Evolutionary conservation across 2,329 filamentous ascomycete species (phyloP).

Genomic region (Talaromyces sp.): DNA sequence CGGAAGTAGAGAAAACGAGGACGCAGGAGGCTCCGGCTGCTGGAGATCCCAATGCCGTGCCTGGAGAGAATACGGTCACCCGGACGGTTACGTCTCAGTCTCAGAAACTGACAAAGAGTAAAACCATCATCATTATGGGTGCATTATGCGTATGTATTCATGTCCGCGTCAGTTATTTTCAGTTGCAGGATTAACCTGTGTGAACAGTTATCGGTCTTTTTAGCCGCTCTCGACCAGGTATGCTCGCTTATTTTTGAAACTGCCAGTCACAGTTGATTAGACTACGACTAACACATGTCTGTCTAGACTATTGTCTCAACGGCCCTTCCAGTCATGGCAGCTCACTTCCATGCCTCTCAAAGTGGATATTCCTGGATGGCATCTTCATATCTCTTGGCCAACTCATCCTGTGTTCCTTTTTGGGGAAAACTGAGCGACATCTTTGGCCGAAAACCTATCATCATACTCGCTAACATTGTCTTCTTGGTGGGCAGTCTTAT

Average conservation of each 20-base stretch:
- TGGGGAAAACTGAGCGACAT: conserved; percentile 64
- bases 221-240: conserved; percentile 57
- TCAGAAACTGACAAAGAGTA: conserved; percentile 35
- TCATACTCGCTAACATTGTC: conserved; percentile 55
- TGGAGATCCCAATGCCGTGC: not conserved
- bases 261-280: not conserved
- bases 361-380: conserved; percentile 47
- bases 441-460: conserved; percentile 59
- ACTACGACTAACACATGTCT: not conserved
- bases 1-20: not conserved
- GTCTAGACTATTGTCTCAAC: conserved; percentile 42
- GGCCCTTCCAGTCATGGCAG: conserved; percentile 41
- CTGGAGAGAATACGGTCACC: conserved; percentile 4
- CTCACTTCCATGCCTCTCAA: conserved; percentile 38
- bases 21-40: not conserved
- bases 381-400: conserved; percentile 43
- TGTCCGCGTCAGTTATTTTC: not conserved
- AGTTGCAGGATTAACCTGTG: not conserved
- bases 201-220: conserved; percentile 50
- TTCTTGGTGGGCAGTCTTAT: conserved; percentile 60
- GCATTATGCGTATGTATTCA: conserved; percentile 35
- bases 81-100: conserved; percentile 32
- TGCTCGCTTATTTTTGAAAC: conserved; percentile 9
- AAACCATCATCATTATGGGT: conserved; percentile 38
- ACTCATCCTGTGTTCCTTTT: conserved; percentile 48